phyloP scores from a whole-genome alignment of 2,329 filamentous ascomycete genomes.

The Fusarium setosum region DNA sequence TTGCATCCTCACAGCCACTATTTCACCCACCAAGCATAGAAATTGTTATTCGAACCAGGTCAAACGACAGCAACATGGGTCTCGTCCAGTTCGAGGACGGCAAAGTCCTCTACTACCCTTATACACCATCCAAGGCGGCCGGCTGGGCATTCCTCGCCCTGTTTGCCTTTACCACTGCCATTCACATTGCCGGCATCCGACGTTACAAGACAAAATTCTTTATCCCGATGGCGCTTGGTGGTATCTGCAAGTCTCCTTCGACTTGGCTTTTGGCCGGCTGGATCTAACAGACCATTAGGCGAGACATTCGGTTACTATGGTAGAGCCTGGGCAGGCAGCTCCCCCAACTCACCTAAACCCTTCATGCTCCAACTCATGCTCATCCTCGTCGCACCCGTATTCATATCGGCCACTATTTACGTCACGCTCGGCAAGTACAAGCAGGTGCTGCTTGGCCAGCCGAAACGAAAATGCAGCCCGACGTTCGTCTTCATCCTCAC shows the following conservation, averaged over 20 bases:
- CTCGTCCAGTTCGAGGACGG: background rate
- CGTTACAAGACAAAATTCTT: background rate
- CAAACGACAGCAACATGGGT: background rate
- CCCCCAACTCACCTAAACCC: conserved; percentile 10
- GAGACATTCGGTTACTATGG: conserved; percentile 23
- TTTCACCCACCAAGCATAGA: background rate
- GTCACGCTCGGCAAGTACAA: conserved; percentile 15
- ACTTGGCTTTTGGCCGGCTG: background rate
- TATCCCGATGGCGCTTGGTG: background rate
- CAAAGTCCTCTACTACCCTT: background rate
- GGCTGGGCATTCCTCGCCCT: background rate
- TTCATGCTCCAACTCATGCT: conserved; percentile 32
- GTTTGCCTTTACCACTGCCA: background rate
- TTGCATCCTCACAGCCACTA: background rate
- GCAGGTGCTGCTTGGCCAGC: background rate
- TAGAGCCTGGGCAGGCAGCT: conserved; percentile 14
- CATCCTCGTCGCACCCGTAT: conserved; percentile 22
- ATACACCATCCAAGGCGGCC: background rate
- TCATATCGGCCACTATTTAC: conserved; percentile 16
- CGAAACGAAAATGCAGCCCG: background rate
- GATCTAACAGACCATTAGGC: background rate
- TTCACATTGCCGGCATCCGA: background rate
- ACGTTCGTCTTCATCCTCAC: background rate
- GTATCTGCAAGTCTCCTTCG: background rate
- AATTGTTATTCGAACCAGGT: background rate